These are phyloP conservation scores for Hanseniaspora clermontiae DNA, from an alignment of 805 yeast genomes.

Conservation along the genomic window DNA sequence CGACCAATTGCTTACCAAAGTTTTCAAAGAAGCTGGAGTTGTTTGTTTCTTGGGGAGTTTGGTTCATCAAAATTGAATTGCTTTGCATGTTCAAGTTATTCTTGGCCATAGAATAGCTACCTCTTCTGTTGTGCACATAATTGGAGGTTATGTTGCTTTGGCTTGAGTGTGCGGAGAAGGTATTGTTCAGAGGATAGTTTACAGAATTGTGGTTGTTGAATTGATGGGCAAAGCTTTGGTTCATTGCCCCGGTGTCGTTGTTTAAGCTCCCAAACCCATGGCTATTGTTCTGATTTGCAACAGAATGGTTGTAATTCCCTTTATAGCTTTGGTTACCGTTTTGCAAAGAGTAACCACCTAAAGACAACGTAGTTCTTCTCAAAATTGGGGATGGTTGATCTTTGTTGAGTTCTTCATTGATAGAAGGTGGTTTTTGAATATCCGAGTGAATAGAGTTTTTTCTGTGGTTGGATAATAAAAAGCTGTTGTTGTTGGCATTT, in stretches of 20 bases:
- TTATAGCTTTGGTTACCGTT: constrained; percentile 5
- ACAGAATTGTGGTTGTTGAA: constrained; percentile 12
- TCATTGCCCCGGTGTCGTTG: background rate
- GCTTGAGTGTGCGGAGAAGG: background rate
- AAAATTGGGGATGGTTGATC: constrained; percentile 17
- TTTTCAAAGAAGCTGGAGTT: constrained; percentile 26
- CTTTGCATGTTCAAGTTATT: background rate
- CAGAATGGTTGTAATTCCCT: background rate
- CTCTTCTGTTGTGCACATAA: constrained; percentile 11
- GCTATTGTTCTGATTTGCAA: background rate
- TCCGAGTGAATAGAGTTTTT: constrained; percentile 23
- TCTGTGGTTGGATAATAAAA: constrained; percentile 24
- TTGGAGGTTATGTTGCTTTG: background rate
- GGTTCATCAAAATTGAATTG: constrained; percentile 3
- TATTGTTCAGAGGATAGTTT: constrained; percentile 3
- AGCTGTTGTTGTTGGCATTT: constrained; percentile 14
- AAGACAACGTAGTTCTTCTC: constrained; percentile 24
- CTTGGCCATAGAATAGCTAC: constrained; percentile 2
- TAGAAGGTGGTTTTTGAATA: constrained; percentile 12
- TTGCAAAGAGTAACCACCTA: constrained; percentile 19
- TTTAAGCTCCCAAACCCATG: background rate
- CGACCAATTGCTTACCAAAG: constrained; percentile 27
- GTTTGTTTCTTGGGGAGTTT: background rate
- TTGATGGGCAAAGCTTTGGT: background rate
- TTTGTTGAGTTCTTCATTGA: background rate